phyloP scores from a whole-genome alignment of 2,329 filamentous ascomycete species.

The Cladosporium sp. region DNA sequence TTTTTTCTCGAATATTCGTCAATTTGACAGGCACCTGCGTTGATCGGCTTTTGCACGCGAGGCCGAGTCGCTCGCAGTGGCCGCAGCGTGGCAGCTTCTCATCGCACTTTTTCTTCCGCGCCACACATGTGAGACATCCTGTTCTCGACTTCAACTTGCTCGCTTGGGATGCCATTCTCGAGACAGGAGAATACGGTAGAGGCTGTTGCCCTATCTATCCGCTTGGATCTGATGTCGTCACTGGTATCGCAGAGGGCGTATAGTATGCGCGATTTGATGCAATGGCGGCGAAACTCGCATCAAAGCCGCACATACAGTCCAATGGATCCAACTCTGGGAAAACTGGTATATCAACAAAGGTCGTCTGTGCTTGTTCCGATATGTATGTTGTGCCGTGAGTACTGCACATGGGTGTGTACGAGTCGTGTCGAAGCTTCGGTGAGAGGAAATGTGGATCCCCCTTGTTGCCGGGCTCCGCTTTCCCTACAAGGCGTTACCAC shows the following conservation, averaged over 20 bases:
- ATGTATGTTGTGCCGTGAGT: background rate
- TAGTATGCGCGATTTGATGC: background rate
- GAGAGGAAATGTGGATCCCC: background rate
- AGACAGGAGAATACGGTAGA: background rate
- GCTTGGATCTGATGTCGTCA: background rate
- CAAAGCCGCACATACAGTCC: background rate
- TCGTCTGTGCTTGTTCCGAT: background rate
- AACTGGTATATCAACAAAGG: background rate
- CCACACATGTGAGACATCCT: constrained; percentile 84
- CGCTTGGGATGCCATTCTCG: background rate
- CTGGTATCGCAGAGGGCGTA: background rate
- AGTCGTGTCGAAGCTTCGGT: background rate
- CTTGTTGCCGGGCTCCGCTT: background rate
- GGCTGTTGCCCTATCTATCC: background rate
- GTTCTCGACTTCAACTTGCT: constrained; percentile 62
- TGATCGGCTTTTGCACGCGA: constrained; percentile 20
- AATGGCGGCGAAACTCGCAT: background rate
- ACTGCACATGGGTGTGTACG: background rate
- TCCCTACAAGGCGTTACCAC: background rate
- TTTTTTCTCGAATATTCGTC: background rate
- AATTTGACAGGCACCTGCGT: background rate
- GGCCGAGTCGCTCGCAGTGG: constrained; percentile 69
- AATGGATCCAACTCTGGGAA: background rate
- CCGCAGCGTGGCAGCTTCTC: constrained; percentile 87
- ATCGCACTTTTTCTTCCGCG: constrained; percentile 94